A percentile compares a stretch with the other conserved stretches of the same genome.
phyloP scores from a whole-genome alignment of 345 rosid genomes.

The Angophora floribunda region DNA sequence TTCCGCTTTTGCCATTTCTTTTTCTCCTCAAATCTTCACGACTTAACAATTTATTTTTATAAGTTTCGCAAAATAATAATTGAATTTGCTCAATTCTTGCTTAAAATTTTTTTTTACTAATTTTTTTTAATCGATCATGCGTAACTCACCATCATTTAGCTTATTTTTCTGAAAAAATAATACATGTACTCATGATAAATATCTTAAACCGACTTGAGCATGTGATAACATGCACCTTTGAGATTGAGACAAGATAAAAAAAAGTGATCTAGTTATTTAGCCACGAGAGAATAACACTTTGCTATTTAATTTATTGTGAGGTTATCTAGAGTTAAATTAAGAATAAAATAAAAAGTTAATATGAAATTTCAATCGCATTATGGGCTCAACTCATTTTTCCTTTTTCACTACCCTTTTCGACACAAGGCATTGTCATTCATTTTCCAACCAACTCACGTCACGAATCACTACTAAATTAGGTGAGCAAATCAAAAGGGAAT shows the following conservation, averaged over 20 bases:
- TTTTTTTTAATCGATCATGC: background rate
- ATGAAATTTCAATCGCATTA: background rate
- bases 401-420: fast-evolving
- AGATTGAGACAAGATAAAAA: background rate
- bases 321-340: background rate
- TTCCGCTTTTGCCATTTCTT: background rate
- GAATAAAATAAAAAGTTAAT: background rate
- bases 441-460: background rate
- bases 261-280: background rate
- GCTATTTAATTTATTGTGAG: background rate
- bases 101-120: background rate
- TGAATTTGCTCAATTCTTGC: background rate
- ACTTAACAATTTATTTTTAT: background rate
- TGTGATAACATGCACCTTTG: background rate
- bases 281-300: fast-evolving
- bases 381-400: fast-evolving
- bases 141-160: background rate
- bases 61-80: background rate
- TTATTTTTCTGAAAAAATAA: background rate
- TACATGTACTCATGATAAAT: background rate
- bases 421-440: fast-evolving
- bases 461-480: background rate
- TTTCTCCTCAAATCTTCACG: background rate
- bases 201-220: background rate
- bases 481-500: background rate